These are phyloP conservation scores for Kondoa malvinella DNA, from an alignment of 768 basidiomycete genomes.

Conservation along the genomic window DNA sequence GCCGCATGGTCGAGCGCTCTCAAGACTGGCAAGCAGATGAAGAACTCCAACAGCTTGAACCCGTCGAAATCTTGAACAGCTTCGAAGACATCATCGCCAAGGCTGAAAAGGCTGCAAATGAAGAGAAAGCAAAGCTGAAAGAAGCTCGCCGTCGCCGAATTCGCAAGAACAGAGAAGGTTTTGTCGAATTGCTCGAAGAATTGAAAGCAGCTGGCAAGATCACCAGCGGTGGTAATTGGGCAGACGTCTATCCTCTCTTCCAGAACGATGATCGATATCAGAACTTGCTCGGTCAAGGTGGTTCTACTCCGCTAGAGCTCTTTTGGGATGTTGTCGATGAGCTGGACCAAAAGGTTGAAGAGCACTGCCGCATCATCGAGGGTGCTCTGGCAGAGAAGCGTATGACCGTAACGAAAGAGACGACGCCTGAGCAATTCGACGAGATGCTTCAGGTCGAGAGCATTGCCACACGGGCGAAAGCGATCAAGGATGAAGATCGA, in stretches of 20 bases:
- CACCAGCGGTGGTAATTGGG: conserved; percentile 77
- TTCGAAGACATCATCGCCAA: conserved; percentile 88
- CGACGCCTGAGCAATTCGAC: conserved; percentile 49
- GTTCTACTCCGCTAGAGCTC: conserved; percentile 84
- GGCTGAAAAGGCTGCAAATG: conserved; percentile 78
- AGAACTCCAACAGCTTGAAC: conserved; percentile 66
- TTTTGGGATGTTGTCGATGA: conserved; percentile 88
- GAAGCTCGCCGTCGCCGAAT: conserved; percentile 71
- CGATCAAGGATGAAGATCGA: conserved; percentile 42
- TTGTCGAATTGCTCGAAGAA: conserved; percentile 61
- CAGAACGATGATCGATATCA: conserved; percentile 65
- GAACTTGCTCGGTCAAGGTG: conserved; percentile 73
- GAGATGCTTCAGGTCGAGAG: conserved; percentile 37
- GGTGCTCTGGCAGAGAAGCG: conserved; percentile 25
- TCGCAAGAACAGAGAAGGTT: conserved; percentile 76
- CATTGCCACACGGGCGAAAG: conserved; percentile 36
- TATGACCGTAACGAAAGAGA: conserved; percentile 41
- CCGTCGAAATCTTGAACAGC: conserved; percentile 74
- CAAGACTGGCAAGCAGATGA: conserved; percentile 59
- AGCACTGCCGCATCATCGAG: conserved; percentile 51
- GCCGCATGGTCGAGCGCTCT: conserved; percentile 55
- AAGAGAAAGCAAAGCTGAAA: conserved; percentile 58
- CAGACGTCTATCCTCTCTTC: conserved; percentile 63
- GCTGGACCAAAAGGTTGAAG: conserved; percentile 68
- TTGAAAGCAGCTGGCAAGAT: conserved; percentile 51